phyloP scores from a whole-genome alignment of 768 basidiomycete species.

The Lyophyllum decastes region DNA sequence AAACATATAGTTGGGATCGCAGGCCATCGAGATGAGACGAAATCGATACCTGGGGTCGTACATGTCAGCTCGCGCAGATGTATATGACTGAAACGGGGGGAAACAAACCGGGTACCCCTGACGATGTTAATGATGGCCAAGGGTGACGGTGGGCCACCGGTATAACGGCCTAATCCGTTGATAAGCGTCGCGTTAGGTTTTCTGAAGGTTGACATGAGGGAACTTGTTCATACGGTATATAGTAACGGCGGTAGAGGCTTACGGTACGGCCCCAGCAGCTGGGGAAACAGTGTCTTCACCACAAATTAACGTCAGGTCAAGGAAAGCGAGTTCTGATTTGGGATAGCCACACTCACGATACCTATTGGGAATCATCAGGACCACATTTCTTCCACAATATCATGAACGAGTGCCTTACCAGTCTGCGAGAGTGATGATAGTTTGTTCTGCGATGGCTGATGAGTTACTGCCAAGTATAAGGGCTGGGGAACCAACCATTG shows the following conservation, averaged over 20 bases:
- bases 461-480: no score
- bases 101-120: no score
- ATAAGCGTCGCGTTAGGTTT: slow-evolving; percentile 38
- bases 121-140: slow-evolving; percentile 39
- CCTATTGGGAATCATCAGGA: neutral
- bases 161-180: slow-evolving; percentile 48
- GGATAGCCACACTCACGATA: neutral
- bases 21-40: slow-evolving; percentile 46
- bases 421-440: neutral
- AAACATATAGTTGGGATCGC: slow-evolving; percentile 34
- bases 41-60: slow-evolving; percentile 42
- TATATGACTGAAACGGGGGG: no score
- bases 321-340: no score
- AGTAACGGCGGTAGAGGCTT: neutral
- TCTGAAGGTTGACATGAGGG: no score
- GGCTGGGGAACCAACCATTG: neutral
- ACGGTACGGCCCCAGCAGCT: slow-evolving; percentile 15
- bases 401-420: neutral
- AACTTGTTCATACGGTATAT: no score
- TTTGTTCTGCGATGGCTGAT: neutral
- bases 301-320: no score
- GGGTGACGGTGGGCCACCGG: slow-evolving; percentile 31
- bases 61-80: neutral
- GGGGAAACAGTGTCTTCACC: no score
- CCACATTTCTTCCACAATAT: neutral